A percentile compares a stretch with the other conserved stretches of the same genome.
Evolutionary conservation across 495 filamentous ascomycete species (phyloP).

Genomic region (Oleoguttula mirabilis): DNA sequence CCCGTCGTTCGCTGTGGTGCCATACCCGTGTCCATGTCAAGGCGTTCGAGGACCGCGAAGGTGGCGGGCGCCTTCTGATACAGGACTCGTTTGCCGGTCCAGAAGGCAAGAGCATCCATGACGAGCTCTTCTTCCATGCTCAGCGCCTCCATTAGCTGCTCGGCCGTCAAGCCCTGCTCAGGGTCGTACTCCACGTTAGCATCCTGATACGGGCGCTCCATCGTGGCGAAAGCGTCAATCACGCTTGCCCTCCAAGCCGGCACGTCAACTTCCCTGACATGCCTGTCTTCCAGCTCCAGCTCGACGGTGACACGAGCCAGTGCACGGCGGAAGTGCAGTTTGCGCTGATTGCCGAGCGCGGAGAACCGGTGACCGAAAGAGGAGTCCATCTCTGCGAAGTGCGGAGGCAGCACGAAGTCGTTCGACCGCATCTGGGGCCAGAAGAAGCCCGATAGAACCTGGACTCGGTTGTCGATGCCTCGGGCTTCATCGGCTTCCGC

Average conservation of each 20-base stretch:
- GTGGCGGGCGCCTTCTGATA: conserved; percentile 41
- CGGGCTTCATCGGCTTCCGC: not conserved
- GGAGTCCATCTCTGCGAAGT: conserved; percentile 50
- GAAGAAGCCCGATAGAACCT: conserved; percentile 85
- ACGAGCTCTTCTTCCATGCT: conserved; percentile 69
- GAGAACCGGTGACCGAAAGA: conserved; percentile 69
- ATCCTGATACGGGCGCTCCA: conserved; percentile 25
- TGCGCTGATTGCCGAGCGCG: conserved; percentile 44
- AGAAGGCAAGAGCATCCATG: conserved; percentile 68
- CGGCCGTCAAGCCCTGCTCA: conserved; percentile 41
- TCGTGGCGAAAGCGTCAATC: conserved; percentile 58
- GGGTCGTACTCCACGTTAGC: conserved; percentile 22
- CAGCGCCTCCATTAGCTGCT: conserved; percentile 50
- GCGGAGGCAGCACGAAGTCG: conserved; percentile 55
- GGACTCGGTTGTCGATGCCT: conserved; percentile 32
- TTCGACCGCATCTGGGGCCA: conserved; percentile 80
- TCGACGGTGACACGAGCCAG: conserved; percentile 71
- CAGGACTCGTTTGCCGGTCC: conserved; percentile 70
- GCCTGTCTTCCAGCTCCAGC: conserved; percentile 72
- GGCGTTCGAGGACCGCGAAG: conserved; percentile 53
- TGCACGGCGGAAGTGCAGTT: conserved; percentile 76
- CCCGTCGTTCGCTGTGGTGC: conserved; percentile 38
- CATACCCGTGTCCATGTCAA: conserved; percentile 42
- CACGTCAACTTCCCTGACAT: conserved; percentile 53
- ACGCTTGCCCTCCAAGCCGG: conserved; percentile 82